Conservation (phyloP, 345 rosid genomes). For the Eucalyptus albens region DNA sequence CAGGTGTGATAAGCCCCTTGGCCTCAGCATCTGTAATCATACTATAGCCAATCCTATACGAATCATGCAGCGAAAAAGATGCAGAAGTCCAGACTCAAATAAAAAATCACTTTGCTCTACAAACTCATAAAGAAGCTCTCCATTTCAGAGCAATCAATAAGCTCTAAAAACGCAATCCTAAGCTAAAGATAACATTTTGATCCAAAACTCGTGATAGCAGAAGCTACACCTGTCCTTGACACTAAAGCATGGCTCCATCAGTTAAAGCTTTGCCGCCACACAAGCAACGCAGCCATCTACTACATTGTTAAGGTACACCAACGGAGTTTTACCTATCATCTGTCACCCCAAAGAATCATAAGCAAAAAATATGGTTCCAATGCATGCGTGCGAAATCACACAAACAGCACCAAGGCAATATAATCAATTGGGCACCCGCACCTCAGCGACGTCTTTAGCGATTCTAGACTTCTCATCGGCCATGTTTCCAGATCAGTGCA, state of each 20-base stretch:
- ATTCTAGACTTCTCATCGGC: constrained; percentile 29
- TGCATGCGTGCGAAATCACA: background rate
- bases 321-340: constrained; percentile 68
- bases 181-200: background rate
- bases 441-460: constrained; percentile 77
- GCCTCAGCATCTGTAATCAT: constrained; percentile 87
- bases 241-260: constrained; percentile 69
- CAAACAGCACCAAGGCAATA: background rate
- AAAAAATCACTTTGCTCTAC: background rate
- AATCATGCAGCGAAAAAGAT: no score
- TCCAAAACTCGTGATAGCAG: background rate
- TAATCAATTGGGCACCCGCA: background rate
- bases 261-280: constrained; percentile 74
- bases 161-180: background rate
- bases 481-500: constrained; percentile 24
- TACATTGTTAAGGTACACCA: constrained; percentile 63
- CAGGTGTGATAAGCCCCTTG: constrained; percentile 63
- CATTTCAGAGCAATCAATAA: background rate
- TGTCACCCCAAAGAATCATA: background rate
- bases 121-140: background rate
- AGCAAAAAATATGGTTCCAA: background rate
- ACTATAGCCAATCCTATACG: constrained; percentile 74
- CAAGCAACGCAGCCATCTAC: constrained; percentile 67
- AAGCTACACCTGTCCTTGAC: constrained; percentile 59
- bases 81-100: background rate